Conservation (phyloP, 2,329 filamentous ascomycete species). For the Laburnicola sp. region DNA sequence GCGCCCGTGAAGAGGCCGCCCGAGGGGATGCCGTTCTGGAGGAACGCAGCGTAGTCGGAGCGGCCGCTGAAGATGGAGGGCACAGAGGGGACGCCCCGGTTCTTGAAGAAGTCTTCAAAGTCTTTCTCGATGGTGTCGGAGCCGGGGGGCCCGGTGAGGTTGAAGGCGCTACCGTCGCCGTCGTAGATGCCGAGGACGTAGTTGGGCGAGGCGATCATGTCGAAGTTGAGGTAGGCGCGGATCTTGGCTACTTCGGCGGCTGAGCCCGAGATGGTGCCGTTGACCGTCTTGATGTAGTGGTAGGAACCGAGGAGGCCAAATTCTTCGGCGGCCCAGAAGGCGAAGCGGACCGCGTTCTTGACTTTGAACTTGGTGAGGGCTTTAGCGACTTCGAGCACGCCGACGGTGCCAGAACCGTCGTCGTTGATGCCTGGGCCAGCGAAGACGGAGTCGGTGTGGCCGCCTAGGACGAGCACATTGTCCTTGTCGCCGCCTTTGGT, state of each 20-base stretch:
- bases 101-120: constrained; percentile 42
- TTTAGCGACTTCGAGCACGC: constrained; percentile 44
- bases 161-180: constrained; percentile 44
- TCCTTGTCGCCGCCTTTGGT: constrained; percentile 47
- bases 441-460: constrained; percentile 48
- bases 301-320: constrained; percentile 46
- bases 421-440: constrained; percentile 50
- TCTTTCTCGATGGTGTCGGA: constrained; percentile 42
- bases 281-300: constrained; percentile 45
- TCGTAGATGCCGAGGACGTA: constrained; percentile 47
- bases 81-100: constrained; percentile 35
- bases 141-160: constrained; percentile 42
- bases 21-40: constrained; percentile 45
- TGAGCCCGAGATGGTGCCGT: constrained; percentile 35
- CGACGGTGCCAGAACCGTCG: constrained; percentile 47
- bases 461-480: constrained; percentile 47
- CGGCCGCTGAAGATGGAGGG: constrained; percentile 45
- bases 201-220: constrained; percentile 49
- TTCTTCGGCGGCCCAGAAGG: constrained; percentile 48
- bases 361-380: constrained; percentile 45
- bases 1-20: constrained; percentile 49
- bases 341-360: constrained; percentile 47
- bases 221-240: constrained; percentile 49
- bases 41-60: constrained; percentile 48
- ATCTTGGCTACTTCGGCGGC: constrained; percentile 42